Evolutionary conservation across 768 basidiomycete genomes (phyloP).

Genomic region (Termitomyces sp.): DNA sequence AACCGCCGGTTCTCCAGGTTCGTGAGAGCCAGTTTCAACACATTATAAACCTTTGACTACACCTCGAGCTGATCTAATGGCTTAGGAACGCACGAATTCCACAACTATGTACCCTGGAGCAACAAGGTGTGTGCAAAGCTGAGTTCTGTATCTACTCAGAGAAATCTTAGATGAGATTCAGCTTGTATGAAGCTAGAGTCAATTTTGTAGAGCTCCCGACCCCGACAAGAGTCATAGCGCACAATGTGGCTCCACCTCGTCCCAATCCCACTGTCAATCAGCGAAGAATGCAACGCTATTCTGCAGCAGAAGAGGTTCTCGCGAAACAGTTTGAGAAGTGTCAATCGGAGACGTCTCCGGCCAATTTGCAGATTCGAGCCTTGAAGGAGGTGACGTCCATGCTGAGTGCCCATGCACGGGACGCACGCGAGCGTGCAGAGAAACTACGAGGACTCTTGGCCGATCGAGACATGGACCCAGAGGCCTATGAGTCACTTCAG

Average conservation of each 20-base stretch:
- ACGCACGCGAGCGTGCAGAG: constrained; percentile 39
- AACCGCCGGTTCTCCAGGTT: not conserved
- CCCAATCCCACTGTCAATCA: constrained; percentile 5
- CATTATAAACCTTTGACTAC: not conserved
- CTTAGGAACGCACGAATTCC: constrained; percentile 1
- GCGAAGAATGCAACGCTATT: constrained; percentile 38
- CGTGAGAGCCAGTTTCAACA: not conserved
- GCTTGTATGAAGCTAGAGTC: not conserved
- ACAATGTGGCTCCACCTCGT: not conserved
- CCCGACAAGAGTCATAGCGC: not conserved
- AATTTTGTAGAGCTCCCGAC: not conserved
- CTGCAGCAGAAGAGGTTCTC: constrained; percentile 41
- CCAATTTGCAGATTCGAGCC: constrained; percentile 45
- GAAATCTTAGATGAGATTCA: not conserved
- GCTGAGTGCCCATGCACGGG: constrained; percentile 41
- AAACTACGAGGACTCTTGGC: constrained; percentile 36
- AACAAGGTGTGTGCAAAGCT: constrained; percentile 2
- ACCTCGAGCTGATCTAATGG: not conserved
- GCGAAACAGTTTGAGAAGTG: constrained; percentile 30
- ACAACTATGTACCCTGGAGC: not conserved
- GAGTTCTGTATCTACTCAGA: not conserved
- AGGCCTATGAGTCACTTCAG: constrained; percentile 34
- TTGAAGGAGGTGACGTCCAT: constrained; percentile 41
- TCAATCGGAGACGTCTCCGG: constrained; percentile 30
- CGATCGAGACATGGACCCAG: constrained; percentile 36